A percentile compares a stretch with the other conserved stretches of the same genome.
phyloP scores from a whole-genome alignment of 768 basidiomycete species.

The Daedaleopsis nitida region DNA sequence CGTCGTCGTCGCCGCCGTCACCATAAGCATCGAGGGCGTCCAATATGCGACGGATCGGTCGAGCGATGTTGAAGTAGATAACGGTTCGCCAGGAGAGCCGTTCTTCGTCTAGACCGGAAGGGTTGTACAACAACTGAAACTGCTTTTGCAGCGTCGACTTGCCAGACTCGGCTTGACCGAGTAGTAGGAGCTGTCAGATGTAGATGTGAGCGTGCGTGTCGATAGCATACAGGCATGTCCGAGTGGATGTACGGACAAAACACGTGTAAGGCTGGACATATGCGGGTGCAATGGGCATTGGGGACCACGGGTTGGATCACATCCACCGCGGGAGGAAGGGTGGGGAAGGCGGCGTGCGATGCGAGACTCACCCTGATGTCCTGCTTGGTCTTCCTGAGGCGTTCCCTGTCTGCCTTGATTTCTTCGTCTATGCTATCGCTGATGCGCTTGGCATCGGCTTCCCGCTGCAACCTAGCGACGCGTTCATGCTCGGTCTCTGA shows the following conservation, averaged over 20 bases:
- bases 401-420: conserved; percentile 68
- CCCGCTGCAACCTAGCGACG: conserved; percentile 56
- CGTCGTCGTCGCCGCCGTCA: conserved; percentile 47
- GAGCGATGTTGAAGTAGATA: conserved; percentile 75
- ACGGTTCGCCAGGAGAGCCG: conserved; percentile 78
- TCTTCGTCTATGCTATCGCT: conserved; percentile 86
- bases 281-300: conserved; percentile 35
- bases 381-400: conserved; percentile 61
- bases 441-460: conserved; percentile 73
- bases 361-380: conserved; percentile 66
- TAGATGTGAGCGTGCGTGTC: conserved; percentile 46
- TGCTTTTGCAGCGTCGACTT: conserved; percentile 87
- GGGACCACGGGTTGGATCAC: neutral
- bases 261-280: conserved; percentile 40
- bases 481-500: conserved; percentile 71
- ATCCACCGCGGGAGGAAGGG: neutral
- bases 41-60: conserved; percentile 41
- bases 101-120: conserved; percentile 67
- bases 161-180: conserved; percentile 78
- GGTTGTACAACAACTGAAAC: conserved; percentile 80
- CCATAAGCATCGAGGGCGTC: conserved; percentile 35
- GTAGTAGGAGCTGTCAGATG: conserved; percentile 63
- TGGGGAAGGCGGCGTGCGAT: conserved; percentile 24
- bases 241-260: neutral
- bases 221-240: conserved; percentile 47